A percentile compares a stretch with the other conserved stretches of the same genome.
These are phyloP conservation scores for Cladosporium colombiae DNA, from an alignment of 2,329 filamentous ascomycete species.

Conservation along the genomic window DNA sequence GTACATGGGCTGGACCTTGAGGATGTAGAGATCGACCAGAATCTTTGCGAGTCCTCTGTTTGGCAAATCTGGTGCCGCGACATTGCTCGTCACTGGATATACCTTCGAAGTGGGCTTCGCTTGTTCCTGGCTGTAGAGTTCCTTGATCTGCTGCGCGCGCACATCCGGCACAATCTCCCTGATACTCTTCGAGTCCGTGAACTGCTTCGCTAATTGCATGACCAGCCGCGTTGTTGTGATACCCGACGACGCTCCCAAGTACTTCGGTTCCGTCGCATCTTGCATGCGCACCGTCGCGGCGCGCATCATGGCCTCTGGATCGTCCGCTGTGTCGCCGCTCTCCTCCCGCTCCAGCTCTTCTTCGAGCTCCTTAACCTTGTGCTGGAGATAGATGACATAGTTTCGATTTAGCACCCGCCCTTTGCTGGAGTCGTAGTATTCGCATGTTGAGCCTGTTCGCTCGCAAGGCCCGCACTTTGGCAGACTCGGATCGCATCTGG, in stretches of 20 bases:
- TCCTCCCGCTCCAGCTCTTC: conserved; percentile 77
- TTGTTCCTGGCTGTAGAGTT: conserved; percentile 67
- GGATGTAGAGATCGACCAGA: conserved; percentile 80
- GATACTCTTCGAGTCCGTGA: conserved; percentile 86
- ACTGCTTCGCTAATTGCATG: conserved; percentile 95
- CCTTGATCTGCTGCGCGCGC: conserved; percentile 65
- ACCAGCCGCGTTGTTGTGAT: conserved; percentile 93
- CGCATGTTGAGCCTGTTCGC: conserved; percentile 84
- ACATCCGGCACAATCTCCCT: conserved; percentile 85
- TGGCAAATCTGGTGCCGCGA: conserved; percentile 75
- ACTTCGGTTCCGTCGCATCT: conserved; percentile 84
- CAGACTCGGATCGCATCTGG: conserved; percentile 88
- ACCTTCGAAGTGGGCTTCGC: conserved; percentile 71
- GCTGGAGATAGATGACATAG: conserved; percentile 90
- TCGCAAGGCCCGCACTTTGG: conserved; percentile 92
- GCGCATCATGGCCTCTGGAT: conserved; percentile 81
- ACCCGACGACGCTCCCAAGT: conserved; percentile 89
- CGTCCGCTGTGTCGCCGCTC: conserved; percentile 70
- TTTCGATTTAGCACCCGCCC: conserved; percentile 82
- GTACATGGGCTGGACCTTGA: conserved; percentile 86
- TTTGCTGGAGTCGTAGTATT: conserved; percentile 91
- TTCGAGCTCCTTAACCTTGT: conserved; percentile 79
- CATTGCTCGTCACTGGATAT: conserved; percentile 85
- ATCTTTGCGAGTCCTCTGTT: conserved; percentile 72
- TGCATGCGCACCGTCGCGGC: conserved; percentile 82